Conservation (phyloP, 1,284 basidiomycete species). For the Trichosporon coremiiforme region DNA sequence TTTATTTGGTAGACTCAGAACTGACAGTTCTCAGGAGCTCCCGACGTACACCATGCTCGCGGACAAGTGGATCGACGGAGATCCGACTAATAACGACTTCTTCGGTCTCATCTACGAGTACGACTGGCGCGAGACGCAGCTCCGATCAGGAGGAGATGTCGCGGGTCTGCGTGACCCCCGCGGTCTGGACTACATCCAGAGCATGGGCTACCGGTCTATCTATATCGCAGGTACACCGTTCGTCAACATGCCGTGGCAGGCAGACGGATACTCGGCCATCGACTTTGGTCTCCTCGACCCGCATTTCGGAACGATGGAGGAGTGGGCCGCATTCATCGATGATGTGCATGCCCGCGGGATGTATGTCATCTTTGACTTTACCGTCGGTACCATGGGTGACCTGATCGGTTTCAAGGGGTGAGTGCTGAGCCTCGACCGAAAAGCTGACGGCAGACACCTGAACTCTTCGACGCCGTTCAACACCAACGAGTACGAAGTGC, state of each 20-base stretch:
- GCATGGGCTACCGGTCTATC: conserved; percentile 79
- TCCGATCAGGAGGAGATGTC: conserved; percentile 83
- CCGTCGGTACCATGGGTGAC: conserved; percentile 86
- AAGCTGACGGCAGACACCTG: conserved; percentile 22
- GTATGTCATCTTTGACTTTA: conserved; percentile 90
- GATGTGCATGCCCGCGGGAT: conserved; percentile 75
- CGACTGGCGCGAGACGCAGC: conserved; percentile 82
- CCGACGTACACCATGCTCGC: conserved; percentile 82
- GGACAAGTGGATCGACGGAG: conserved; percentile 90
- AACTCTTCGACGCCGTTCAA: conserved; percentile 78
- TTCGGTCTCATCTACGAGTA: conserved; percentile 76
- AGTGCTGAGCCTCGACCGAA: conserved; percentile 21
- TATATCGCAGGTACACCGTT: conserved; percentile 90
- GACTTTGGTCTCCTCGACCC: conserved; percentile 87
- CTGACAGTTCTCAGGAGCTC: conserved; percentile 56
- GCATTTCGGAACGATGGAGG: conserved; percentile 78
- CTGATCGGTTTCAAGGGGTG: conserved; percentile 79
- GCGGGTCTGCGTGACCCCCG: conserved; percentile 67
- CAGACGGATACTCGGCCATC: conserved; percentile 89
- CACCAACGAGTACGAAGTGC: conserved; percentile 69
- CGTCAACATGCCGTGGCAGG: conserved; percentile 92
- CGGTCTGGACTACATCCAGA: conserved; percentile 77
- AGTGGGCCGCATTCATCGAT: conserved; percentile 75
- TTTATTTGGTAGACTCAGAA: not conserved
- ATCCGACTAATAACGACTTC: conserved; percentile 85